Conservation (phyloP, 2,329 filamentous ascomycete genomes). For the Aaosphaeria pasadenensis region DNA sequence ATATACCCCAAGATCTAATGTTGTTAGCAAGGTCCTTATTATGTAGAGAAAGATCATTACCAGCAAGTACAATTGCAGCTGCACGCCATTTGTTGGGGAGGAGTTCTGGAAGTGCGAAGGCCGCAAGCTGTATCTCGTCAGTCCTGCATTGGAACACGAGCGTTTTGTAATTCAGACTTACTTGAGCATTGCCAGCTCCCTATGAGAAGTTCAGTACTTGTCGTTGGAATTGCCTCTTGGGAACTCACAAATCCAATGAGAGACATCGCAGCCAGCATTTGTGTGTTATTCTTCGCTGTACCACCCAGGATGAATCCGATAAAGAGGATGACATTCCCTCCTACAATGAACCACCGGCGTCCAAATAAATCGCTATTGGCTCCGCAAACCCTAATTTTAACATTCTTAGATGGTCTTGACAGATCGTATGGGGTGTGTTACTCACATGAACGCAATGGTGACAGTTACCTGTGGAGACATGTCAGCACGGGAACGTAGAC, state of each 20-base stretch:
- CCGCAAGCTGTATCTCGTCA: conserved; percentile 28
- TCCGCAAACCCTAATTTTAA: conserved; percentile 20
- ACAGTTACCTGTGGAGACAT: conserved; percentile 28
- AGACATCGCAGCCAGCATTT: conserved; percentile 40
- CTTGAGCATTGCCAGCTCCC: conserved; percentile 17
- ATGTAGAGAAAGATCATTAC: background rate
- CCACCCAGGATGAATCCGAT: conserved; percentile 39
- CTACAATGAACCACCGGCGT: conserved; percentile 46
- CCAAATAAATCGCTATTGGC: conserved; percentile 50
- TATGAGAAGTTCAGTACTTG: conserved; percentile 3
- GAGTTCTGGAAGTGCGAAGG: conserved; percentile 46
- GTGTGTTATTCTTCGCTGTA: conserved; percentile 37
- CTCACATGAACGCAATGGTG: conserved; percentile 42
- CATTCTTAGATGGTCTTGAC: background rate
- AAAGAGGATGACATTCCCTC: conserved; percentile 41
- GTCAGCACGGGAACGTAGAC: background rate
- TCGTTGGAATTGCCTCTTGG: background rate
- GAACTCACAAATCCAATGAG: conserved; percentile 41
- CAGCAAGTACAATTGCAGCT: conserved; percentile 14
- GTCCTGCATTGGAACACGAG: background rate
- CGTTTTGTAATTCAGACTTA: conserved; percentile 7
- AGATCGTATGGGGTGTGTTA: conserved; percentile 8
- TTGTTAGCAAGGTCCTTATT: conserved; percentile 38
- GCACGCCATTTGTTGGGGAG: conserved; percentile 48
- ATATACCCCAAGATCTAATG: conserved; percentile 38